Evolutionary conservation across 495 filamentous ascomycete genomes (phyloP).

Genomic region (Neurospora tetraspora): DNA sequence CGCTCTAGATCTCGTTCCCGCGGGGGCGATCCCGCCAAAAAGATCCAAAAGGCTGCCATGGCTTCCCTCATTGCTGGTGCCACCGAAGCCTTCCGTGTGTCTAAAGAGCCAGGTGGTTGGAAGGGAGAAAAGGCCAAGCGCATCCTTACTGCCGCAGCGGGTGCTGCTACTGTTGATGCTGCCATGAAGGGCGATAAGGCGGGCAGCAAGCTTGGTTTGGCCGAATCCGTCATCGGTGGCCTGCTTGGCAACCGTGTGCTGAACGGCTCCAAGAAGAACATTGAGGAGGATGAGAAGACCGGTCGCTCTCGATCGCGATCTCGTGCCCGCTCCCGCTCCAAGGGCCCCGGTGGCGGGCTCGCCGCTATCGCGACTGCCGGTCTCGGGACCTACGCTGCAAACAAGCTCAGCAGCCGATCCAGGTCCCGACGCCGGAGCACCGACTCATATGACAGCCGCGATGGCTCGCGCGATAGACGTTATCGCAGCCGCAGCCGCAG

Average conservation of each 20-base stretch:
- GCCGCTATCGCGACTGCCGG: slow-evolving; percentile 67
- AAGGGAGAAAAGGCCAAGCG: slow-evolving; percentile 78
- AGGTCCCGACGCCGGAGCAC: slow-evolving; percentile 37
- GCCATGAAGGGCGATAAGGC: slow-evolving; percentile 60
- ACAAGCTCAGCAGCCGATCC: slow-evolving; percentile 65
- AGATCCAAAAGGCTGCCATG: slow-evolving; percentile 75
- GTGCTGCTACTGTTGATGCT: slow-evolving; percentile 75
- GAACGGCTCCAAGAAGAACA: slow-evolving; percentile 59
- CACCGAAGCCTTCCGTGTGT: slow-evolving; percentile 75
- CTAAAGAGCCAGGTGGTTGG: slow-evolving; percentile 79
- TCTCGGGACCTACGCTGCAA: slow-evolving; percentile 67
- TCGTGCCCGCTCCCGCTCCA: slow-evolving; percentile 34
- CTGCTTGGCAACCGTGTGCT: slow-evolving; percentile 71
- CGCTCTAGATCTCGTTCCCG: slow-evolving; percentile 34
- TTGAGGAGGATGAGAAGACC: slow-evolving; percentile 42
- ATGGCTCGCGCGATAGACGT: slow-evolving; percentile 23
- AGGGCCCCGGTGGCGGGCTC: slow-evolving; percentile 38
- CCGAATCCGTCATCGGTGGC: slow-evolving; percentile 76
- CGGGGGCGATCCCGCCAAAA: slow-evolving; percentile 43
- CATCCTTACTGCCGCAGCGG: slow-evolving; percentile 75
- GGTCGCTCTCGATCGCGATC: slow-evolving; percentile 41
- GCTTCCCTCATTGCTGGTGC: slow-evolving; percentile 80
- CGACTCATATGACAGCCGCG: slow-evolving; percentile 43
- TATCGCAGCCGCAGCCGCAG: slow-evolving; percentile 42
- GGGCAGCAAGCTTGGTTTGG: slow-evolving; percentile 52